Conservation (phyloP, 345 rosid genomes). For the Reutealis trisperma region DNA sequence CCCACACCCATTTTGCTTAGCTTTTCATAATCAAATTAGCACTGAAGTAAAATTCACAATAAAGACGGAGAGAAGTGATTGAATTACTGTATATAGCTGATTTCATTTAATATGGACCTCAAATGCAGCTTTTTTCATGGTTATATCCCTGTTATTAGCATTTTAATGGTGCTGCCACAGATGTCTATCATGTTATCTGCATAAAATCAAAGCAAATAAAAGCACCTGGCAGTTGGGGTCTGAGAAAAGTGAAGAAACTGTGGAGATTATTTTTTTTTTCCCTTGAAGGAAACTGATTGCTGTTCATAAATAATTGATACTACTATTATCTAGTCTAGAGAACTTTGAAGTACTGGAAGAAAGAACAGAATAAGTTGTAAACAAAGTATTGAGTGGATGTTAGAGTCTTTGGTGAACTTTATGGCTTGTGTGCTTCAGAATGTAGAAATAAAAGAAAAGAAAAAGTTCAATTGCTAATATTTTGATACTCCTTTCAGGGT, state of each 20-base stretch:
- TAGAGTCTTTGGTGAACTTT: neutral
- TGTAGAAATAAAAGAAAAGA: no score
- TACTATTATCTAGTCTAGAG: neutral
- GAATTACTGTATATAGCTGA: neutral
- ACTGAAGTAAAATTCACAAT: neutral
- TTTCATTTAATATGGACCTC: neutral
- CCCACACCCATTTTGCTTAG: neutral
- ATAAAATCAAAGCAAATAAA: neutral
- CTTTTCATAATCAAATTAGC: neutral
- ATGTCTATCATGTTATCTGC: neutral
- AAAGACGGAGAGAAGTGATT: neutral
- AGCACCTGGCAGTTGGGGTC: neutral
- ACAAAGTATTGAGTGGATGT: neutral
- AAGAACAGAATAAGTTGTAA: neutral
- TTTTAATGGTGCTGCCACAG: neutral
- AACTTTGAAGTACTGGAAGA: neutral
- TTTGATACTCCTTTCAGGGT: slow-evolving; percentile 52
- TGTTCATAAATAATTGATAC: neutral
- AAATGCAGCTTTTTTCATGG: neutral
- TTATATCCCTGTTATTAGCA: neutral
- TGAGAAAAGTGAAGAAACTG: neutral
- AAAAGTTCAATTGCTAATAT: neutral
- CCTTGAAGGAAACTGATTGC: neutral
- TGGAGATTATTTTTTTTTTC: neutral
- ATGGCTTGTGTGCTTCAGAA: neutral